Evolutionary conservation across 148 eudicot genomes (phyloP).

Genomic region (Spergularia marina): DNA sequence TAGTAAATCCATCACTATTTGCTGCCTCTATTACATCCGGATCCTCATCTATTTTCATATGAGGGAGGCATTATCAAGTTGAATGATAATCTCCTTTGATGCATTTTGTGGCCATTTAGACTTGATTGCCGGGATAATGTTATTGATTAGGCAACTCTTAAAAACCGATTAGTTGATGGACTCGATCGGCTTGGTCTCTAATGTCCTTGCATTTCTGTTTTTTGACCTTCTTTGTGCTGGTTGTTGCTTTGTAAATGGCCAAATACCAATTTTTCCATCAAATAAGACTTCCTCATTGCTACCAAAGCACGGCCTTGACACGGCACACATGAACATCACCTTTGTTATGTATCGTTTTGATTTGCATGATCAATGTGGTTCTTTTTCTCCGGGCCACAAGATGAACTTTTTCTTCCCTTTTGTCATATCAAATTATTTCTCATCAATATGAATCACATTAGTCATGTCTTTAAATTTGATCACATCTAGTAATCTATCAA

Average conservation of each 20-base stretch:
- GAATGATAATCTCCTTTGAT: too few species aligned
- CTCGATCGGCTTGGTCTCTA: neutral
- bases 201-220: neutral
- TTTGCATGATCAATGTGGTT: neutral
- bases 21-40: too few species aligned
- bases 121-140: neutral
- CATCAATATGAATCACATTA: conserved; percentile 1
- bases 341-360: neutral
- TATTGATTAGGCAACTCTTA: neutral
- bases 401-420: neutral
- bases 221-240: neutral
- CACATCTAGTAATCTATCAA: neutral
- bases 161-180: neutral
- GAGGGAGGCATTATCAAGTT: too few species aligned
- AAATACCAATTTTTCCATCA: conserved; percentile 1
- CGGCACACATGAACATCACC: neutral
- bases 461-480: neutral
- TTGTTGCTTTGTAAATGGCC: neutral
- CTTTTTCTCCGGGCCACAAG: neutral
- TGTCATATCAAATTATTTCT: neutral
- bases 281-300: neutral
- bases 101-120: too few species aligned
- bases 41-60: too few species aligned
- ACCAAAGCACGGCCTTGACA: neutral
- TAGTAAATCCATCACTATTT: too few species aligned